phyloP scores from a whole-genome alignment of 768 basidiomycete genomes.

The Tylopilus intermedius region DNA sequence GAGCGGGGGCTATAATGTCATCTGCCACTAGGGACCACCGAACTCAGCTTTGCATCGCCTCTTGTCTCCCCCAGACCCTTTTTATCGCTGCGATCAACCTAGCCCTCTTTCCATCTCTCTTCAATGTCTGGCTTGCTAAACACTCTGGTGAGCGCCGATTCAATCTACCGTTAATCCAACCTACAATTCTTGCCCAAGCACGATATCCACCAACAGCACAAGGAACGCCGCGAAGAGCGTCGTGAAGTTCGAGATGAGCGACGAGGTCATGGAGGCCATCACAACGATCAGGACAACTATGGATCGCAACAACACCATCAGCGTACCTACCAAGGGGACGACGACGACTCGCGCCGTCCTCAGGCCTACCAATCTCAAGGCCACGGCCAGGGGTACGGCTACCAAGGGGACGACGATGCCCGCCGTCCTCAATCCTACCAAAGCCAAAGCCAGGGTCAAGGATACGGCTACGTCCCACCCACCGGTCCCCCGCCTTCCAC shows the following conservation, averaged over 20 bases:
- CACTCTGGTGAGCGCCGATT: neutral
- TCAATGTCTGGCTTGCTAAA: conserved; percentile 13
- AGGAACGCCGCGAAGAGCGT: conserved; percentile 7
- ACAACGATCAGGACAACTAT: neutral
- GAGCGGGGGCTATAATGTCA: neutral
- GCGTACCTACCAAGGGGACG: neutral
- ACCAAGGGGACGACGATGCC: neutral
- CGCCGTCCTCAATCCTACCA: conserved; percentile 3
- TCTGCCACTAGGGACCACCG: neutral
- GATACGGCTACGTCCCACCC: neutral
- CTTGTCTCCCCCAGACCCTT: neutral
- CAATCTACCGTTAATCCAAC: neutral
- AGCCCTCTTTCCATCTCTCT: neutral
- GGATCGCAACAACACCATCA: neutral
- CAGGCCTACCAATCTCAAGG: neutral
- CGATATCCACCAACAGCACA: conserved; percentile 6
- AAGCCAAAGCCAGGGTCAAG: neutral
- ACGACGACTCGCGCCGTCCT: neutral
- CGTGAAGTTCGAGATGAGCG: neutral
- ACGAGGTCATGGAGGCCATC: conserved; percentile 4
- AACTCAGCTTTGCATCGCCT: conserved; percentile 2
- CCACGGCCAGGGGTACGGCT: neutral
- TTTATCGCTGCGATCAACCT: neutral
- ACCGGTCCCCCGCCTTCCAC: conserved; percentile 3
- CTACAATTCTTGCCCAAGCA: neutral